These are phyloP conservation scores for Hygrocybe punicea DNA, from an alignment of 768 basidiomycete species.

Conservation along the genomic window DNA sequence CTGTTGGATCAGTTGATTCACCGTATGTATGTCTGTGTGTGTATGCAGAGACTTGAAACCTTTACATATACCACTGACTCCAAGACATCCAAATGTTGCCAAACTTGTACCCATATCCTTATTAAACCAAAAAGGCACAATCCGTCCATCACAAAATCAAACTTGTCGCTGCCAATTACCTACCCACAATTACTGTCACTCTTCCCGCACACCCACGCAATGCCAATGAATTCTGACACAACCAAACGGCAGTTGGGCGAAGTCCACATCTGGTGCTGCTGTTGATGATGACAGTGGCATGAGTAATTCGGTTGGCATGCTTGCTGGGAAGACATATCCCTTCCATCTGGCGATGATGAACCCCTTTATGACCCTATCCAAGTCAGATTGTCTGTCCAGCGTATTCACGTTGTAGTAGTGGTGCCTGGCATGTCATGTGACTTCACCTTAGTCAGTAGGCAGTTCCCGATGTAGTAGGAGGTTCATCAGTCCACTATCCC, in stretches of 20 bases:
- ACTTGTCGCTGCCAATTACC: constrained; percentile 90
- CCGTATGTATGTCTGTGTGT: constrained; percentile 8
- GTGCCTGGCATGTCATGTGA: too few relatives aligned
- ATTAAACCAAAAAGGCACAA: constrained; percentile 96
- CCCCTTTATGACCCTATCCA: constrained; percentile 94
- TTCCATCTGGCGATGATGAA: constrained; percentile 92
- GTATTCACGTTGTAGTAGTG: constrained; percentile 61
- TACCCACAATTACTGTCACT: constrained; percentile 77
- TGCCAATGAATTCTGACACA: constrained; percentile 41
- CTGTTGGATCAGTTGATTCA: constrained; percentile 4
- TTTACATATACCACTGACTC: constrained; percentile 85
- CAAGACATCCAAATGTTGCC: constrained; percentile 94
- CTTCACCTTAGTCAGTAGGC: too few relatives aligned
- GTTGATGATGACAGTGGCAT: constrained; percentile 40
- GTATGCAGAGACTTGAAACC: constrained; percentile 72
- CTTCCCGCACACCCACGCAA: constrained; percentile 56
- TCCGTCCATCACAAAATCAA: constrained; percentile 96
- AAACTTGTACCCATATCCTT: constrained; percentile 88
- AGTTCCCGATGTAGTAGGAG: too few relatives aligned
- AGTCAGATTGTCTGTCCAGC: constrained; percentile 79
- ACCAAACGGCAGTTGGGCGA: constrained; percentile 42
- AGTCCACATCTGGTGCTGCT: constrained; percentile 36
- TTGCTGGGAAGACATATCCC: constrained; percentile 76
- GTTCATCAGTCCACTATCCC: too few relatives aligned
- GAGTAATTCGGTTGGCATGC: constrained; percentile 42